Evolutionary conservation across 495 filamentous ascomycete species (phyloP).

Genomic region (Platismatia glauca): DNA sequence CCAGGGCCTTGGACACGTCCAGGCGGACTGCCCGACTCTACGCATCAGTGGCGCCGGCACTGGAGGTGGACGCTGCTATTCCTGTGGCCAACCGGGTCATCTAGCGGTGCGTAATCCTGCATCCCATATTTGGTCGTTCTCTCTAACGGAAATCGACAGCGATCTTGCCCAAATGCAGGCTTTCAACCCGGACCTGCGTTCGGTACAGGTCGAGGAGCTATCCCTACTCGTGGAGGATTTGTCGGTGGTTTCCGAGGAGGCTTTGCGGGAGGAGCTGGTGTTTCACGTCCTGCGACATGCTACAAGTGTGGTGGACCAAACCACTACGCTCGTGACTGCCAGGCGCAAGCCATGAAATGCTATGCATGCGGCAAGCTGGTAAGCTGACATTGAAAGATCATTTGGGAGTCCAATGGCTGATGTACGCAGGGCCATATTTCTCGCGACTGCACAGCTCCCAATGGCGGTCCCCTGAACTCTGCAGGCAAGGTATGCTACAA

Average conservation of each 20-base stretch:
- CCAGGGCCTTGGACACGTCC: slow-evolving; percentile 95
- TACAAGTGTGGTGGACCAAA: slow-evolving; percentile 99
- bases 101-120: slow-evolving; percentile 53
- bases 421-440: slow-evolving; percentile 72
- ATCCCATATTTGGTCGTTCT: background rate
- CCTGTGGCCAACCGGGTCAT: slow-evolving; percentile 87
- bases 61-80: slow-evolving; percentile 82
- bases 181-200: slow-evolving; percentile 41
- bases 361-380: slow-evolving; percentile 95
- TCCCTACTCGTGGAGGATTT: slow-evolving; percentile 58
- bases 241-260: slow-evolving; percentile 60
- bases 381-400: slow-evolving; percentile 21
- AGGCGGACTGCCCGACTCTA: slow-evolving; percentile 97
- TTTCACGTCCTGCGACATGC: slow-evolving; percentile 81
- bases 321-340: slow-evolving; percentile 97
- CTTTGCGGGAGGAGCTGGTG: slow-evolving; percentile 46
- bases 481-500: slow-evolving; percentile 98
- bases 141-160: slow-evolving; percentile 37
- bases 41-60: slow-evolving; percentile 74
- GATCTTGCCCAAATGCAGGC: slow-evolving; percentile 70
- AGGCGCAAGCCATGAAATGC: slow-evolving; percentile 99
- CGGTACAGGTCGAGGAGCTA: slow-evolving; percentile 54
- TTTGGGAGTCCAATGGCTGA: slow-evolving; percentile 7
- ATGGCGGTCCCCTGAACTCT: slow-evolving; percentile 89
- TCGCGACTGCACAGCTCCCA: slow-evolving; percentile 93